Percentiles rank a stretch among this genome's conserved stretches.
Conservation (phyloP, 805 yeast genomes). For the Diddensiella transvaalensis region DNA sequence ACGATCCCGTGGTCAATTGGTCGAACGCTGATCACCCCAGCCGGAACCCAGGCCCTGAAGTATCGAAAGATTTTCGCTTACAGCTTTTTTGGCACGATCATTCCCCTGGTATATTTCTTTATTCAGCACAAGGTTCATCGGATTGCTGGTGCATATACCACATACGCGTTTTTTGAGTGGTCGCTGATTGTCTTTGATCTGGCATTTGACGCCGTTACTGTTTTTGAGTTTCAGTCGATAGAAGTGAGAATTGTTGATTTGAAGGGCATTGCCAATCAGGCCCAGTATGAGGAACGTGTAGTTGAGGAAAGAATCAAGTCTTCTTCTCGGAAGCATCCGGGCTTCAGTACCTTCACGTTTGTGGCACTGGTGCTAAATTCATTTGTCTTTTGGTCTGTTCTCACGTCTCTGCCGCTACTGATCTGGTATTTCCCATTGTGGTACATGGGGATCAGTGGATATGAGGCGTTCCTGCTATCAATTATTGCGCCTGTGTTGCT, state of each 20-base stretch:
- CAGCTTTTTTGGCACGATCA: constrained; percentile 63
- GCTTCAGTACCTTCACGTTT: constrained; percentile 31
- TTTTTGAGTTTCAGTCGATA: constrained; percentile 63
- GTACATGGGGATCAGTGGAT: constrained; percentile 97
- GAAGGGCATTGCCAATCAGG: constrained; percentile 22
- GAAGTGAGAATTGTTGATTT: constrained; percentile 41
- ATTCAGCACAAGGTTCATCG: constrained; percentile 89
- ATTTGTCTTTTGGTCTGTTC: constrained; percentile 78
- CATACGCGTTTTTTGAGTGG: constrained; percentile 96
- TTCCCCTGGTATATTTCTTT: constrained; percentile 84
- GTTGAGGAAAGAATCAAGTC: constrained; percentile 17
- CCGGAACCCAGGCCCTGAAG: constrained; percentile 42
- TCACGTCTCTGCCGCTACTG: constrained; percentile 76
- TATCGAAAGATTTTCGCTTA: constrained; percentile 51
- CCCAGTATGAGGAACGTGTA: not conserved
- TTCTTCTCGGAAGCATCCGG: constrained; percentile 22
- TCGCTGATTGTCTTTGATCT: constrained; percentile 76
- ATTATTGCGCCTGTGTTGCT: constrained; percentile 58
- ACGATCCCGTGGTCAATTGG: constrained; percentile 88
- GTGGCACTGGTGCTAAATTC: constrained; percentile 49
- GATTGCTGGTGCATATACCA: constrained; percentile 90
- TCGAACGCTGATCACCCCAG: constrained; percentile 52
- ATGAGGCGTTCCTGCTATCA: constrained; percentile 66
- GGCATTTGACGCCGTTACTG: constrained; percentile 77
- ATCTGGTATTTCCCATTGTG: constrained; percentile 98